Evolutionary conservation across 192 early-diverging fungal species (phyloP).

Genomic region (Coemansia sp.): DNA sequence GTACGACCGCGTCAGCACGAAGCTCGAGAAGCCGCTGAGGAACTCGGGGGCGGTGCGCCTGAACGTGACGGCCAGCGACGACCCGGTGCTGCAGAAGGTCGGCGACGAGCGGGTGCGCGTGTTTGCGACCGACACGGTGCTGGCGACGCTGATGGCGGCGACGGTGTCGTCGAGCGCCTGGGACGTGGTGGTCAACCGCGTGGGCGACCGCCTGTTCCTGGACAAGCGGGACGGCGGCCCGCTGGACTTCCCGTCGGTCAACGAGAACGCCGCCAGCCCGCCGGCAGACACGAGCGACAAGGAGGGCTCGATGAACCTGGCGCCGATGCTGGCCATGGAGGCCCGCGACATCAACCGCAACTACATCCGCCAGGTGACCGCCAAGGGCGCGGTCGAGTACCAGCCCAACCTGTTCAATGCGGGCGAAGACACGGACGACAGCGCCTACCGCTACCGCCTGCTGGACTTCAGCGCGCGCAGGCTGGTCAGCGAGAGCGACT

Average conservation of each 20-base stretch:
- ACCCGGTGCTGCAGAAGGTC: conserved; percentile 72
- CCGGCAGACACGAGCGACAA: conserved; percentile 86
- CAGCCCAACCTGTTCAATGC: conserved; percentile 54
- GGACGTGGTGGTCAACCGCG: conserved; percentile 91
- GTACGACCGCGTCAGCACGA: conserved; percentile 82
- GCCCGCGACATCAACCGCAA: conserved; percentile 83
- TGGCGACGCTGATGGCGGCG: conserved; percentile 90
- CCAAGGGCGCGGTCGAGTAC: conserved; percentile 53
- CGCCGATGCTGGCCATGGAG: conserved; percentile 78
- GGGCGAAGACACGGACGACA: conserved; percentile 55
- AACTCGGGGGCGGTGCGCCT: conserved; percentile 64
- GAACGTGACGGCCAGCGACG: conserved; percentile 82
- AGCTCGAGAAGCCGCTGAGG: conserved; percentile 71
- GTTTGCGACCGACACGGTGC: conserved; percentile 85
- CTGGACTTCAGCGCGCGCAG: conserved; percentile 65
- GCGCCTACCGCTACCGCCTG: conserved; percentile 85
- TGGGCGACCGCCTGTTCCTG: conserved; percentile 76
- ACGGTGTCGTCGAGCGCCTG: conserved; percentile 89
- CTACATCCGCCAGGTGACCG: conserved; percentile 78
- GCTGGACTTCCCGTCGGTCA: conserved; percentile 85
- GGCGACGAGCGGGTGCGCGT: conserved; percentile 58
- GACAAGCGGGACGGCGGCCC: conserved; percentile 86
- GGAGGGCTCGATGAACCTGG: conserved; percentile 78
- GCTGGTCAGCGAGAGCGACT: background rate
- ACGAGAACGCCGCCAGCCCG: conserved; percentile 92